Percentiles rank a stretch among this genome's conserved stretches.
Evolutionary conservation across 2,329 filamentous ascomycete genomes (phyloP).

Genomic region (Stachybotrys echinatus): DNA sequence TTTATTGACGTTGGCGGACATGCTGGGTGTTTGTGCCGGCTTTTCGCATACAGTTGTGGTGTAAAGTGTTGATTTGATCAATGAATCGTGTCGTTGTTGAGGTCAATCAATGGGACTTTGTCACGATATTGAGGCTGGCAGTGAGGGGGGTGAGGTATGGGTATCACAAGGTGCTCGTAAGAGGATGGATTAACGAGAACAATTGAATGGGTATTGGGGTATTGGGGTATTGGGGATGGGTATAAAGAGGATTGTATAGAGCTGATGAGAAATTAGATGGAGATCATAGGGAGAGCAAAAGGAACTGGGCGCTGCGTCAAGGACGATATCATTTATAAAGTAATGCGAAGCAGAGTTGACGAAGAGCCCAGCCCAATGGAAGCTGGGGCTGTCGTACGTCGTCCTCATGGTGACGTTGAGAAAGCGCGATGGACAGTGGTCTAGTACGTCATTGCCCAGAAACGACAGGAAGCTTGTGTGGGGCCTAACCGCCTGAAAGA

Average conservation of each 20-base stretch:
- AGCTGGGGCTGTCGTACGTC: neutral
- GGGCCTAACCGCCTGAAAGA: neutral
- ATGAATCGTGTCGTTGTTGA: too few relatives aligned
- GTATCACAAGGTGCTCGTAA: conserved; percentile 20
- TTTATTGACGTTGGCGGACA: conserved; percentile 57
- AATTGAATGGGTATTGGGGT: conserved; percentile 10
- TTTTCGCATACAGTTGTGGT: conserved; percentile 4
- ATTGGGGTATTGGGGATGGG: conserved; percentile 13
- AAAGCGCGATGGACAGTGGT: conserved; percentile 17
- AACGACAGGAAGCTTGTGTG: neutral
- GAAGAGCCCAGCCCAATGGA: neutral
- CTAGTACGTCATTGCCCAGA: conserved; percentile 25
- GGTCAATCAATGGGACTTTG: neutral
- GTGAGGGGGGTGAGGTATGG: conserved; percentile 13
- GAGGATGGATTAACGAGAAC: conserved; percentile 8
- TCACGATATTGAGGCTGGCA: conserved; percentile 3
- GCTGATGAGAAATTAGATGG: neutral
- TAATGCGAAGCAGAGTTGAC: neutral
- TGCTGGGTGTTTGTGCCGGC: conserved; percentile 14
- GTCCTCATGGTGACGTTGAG: conserved; percentile 23
- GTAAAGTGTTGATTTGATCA: conserved; percentile 3
- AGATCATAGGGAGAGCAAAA: too few relatives aligned
- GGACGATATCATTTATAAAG: neutral
- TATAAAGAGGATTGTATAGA: conserved; percentile 7
- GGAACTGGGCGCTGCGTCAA: neutral